Evolutionary conservation across 345 rosid species (phyloP).

Genomic region (Aegle marmelos): DNA sequence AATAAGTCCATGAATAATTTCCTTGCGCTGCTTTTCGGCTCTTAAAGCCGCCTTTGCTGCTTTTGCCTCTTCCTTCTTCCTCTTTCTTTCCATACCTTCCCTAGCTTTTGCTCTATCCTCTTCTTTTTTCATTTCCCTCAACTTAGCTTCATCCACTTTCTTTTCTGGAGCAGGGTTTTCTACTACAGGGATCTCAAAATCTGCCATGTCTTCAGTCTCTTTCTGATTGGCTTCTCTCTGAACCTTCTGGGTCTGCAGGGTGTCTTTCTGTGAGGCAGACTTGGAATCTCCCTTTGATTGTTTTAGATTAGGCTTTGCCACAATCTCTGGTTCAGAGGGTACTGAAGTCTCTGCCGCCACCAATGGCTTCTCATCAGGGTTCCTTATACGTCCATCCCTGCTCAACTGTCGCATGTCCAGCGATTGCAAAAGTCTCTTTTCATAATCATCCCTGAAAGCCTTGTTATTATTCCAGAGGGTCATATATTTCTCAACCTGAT

Average conservation of each 20-base stretch:
- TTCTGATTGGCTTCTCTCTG: slow-evolving; percentile 44
- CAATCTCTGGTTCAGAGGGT: slow-evolving; percentile 33
- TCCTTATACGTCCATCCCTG: slow-evolving; percentile 67
- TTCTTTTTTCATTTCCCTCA: slow-evolving; percentile 86
- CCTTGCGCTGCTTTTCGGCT: slow-evolving; percentile 93
- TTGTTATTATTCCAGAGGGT: slow-evolving; percentile 66
- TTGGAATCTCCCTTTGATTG: slow-evolving; percentile 60
- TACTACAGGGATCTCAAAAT: slow-evolving; percentile 35
- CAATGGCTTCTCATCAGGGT: slow-evolving; percentile 61
- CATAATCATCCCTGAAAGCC: slow-evolving; percentile 82
- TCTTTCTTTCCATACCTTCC: slow-evolving; percentile 94
- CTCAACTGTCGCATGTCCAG: slow-evolving; percentile 57
- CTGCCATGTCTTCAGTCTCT: slow-evolving; percentile 30
- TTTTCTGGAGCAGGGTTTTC: slow-evolving; percentile 34
- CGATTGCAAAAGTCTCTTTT: slow-evolving; percentile 64
- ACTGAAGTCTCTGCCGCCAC: slow-evolving; percentile 33
- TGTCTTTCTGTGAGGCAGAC: slow-evolving; percentile 42
- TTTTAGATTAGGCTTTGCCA: slow-evolving; percentile 50
- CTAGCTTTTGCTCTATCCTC: slow-evolving; percentile 87
- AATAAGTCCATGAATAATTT: slow-evolving; percentile 24
- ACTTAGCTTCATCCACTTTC: slow-evolving; percentile 55
- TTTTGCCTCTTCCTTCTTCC: slow-evolving; percentile 82
- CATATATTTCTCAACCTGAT: slow-evolving; percentile 75
- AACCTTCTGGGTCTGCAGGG: slow-evolving; percentile 28
- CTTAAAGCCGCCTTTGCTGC: slow-evolving; percentile 84